Evolutionary conservation across 768 basidiomycete species (phyloP), one percentile per base, ranked within the genome.

Genomic region (Collybia nuda): DNA sequence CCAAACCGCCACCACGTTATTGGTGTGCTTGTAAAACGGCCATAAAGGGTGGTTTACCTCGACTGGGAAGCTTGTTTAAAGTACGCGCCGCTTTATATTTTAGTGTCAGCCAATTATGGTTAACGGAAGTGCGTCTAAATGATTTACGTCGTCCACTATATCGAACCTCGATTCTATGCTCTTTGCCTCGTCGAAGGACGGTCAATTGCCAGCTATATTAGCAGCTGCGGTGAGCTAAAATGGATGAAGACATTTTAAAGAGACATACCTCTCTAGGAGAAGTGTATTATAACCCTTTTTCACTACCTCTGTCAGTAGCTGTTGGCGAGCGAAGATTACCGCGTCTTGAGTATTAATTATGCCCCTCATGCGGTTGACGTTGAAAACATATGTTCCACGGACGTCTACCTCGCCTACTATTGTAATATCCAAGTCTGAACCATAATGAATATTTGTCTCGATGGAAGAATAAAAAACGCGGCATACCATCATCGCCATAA

Each of bases 131-230:
- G 18, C 12, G 14, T 3, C 24, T 2, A 11, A 11, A 44, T 29
- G 40, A 62, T 75, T 63, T 59, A 80, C 79, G 85, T 53, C 85
- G 76, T 5, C 82, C 89, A 49, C 64, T 75, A 66, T 92, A 91
- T 52, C 79, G 76, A 17, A 91, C 79, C 61, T 88, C 81, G 32
- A 88, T 72, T 23, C 90, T 80, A 67, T 85, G 74, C 26, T 69
- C 69, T 58, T 81, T 82, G 46, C 78, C 83, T 58, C 74, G 79
- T 49, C 87, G 84, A 58, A 83, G 75, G 19, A 85, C 65, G 5
- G 85, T 88, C 45, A 87, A 60, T 29, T 71, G 71, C 88, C 88
- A 90, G 53, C 88, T 89, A 32, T 36, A 40, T 32, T 21, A 29
- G 22, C 44, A 47, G 43, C 38, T 56, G 48, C 47, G 39, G 32